Evolutionary conservation across 768 basidiomycete species (phyloP).

Genomic region (Pholiota microspora): DNA sequence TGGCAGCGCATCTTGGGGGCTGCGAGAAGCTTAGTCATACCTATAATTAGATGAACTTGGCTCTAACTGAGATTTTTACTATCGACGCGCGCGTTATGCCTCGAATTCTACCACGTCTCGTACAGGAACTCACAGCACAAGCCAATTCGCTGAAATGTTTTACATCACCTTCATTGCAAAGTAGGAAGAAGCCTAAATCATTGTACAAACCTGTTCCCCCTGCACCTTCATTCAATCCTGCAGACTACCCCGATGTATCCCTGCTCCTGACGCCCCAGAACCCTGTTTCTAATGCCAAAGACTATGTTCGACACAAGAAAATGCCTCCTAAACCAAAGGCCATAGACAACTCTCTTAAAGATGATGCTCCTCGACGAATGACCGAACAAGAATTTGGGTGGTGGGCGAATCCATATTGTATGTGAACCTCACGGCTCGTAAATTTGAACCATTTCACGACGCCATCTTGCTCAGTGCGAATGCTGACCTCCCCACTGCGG

Average conservation of each 20-base stretch:
- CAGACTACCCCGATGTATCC: constrained; percentile 43
- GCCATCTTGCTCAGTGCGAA: constrained; percentile 49
- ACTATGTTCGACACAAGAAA: constrained; percentile 56
- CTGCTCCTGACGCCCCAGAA: constrained; percentile 55
- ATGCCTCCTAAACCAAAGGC: constrained; percentile 47
- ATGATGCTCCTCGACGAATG: constrained; percentile 47
- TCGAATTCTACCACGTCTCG: constrained; percentile 68
- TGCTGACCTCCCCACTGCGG: constrained; percentile 66
- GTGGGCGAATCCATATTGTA: constrained; percentile 80
- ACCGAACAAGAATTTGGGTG: constrained; percentile 56
- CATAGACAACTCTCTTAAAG: constrained; percentile 22
- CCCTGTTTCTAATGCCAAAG: constrained; percentile 48
- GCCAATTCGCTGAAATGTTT: constrained; percentile 18
- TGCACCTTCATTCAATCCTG: constrained; percentile 43
- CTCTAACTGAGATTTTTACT: too few species aligned
- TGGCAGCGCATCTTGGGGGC: too few species aligned
- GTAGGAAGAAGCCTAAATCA: constrained; percentile 26
- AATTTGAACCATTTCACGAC: not conserved
- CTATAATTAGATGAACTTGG: too few species aligned
- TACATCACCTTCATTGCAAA: constrained; percentile 21
- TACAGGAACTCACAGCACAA: constrained; percentile 35
- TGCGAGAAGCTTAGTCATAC: not conserved
- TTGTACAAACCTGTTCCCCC: constrained; percentile 32
- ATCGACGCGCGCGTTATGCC: constrained; percentile 44
- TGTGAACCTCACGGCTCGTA: constrained; percentile 16